These are phyloP conservation scores for Gastrolobium villosum DNA, from an alignment of 306 rosid species.

Conservation along the genomic window DNA sequence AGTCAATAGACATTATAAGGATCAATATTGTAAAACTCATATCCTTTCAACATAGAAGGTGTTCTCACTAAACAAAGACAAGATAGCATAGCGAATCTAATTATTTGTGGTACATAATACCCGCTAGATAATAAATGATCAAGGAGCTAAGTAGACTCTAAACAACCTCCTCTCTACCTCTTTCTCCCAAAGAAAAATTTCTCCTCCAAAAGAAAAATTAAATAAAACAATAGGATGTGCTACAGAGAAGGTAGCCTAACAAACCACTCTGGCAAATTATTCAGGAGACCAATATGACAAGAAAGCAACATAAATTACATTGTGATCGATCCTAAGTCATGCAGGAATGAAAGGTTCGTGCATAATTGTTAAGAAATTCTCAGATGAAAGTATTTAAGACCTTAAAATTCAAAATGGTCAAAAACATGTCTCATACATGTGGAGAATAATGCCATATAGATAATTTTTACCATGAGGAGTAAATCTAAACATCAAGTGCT, in stretches of 20 bases:
- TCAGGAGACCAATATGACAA: not conserved
- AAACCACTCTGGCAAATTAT: not conserved
- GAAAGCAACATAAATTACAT: not conserved
- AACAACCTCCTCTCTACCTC: not conserved
- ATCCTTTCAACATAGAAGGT: not conserved
- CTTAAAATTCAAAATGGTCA: constrained; percentile 6
- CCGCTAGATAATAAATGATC: not conserved
- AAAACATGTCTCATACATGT: not conserved
- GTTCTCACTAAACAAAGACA: not conserved
- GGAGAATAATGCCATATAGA: not conserved
- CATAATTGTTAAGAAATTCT: not conserved
- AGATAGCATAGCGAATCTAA: not conserved
- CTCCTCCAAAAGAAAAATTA: not conserved
- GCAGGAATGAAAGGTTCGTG: not conserved
- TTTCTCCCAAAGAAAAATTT: not conserved
- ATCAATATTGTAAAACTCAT: not conserved
- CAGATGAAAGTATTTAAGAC: not conserved
- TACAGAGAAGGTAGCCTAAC: not conserved
- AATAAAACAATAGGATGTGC: not conserved
- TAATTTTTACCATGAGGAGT: not conserved
- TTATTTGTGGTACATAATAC: not conserved
- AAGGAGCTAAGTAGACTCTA: not conserved
- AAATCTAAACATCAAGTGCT: not conserved
- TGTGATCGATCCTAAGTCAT: not conserved
- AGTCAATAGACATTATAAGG: too few species aligned